phyloP scores from a whole-genome alignment of 2,329 filamentous ascomycete species.

The Trichoderma pleuroti region DNA sequence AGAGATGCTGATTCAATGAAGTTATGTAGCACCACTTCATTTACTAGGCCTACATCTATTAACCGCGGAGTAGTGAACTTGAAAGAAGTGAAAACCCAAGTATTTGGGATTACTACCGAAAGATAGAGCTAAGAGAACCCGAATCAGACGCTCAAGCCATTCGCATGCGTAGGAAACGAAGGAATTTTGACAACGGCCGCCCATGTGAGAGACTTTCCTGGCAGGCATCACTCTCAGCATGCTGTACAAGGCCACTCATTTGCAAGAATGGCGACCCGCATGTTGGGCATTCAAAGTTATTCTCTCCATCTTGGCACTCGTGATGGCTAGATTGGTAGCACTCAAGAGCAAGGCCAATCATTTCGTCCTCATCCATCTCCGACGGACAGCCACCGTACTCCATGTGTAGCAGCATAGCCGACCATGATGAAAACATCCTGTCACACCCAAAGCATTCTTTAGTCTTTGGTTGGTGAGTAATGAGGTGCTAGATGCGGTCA shows the following conservation, averaged over 20 bases:
- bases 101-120: background rate
- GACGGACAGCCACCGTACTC: background rate
- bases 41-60: background rate
- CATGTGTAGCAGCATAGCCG: background rate
- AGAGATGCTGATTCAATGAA: too few species aligned
- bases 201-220: background rate
- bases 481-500: background rate
- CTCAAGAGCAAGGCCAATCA: background rate
- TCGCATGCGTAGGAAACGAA: background rate
- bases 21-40: background rate
- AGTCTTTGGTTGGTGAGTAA: background rate
- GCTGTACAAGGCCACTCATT: background rate
- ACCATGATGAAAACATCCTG: background rate
- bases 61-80: fast-evolving
- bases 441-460: background rate
- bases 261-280: background rate
- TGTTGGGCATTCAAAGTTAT: background rate
- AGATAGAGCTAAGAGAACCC: background rate
- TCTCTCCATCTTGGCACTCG: background rate
- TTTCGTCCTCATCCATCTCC: background rate
- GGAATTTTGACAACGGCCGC: background rate
- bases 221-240: background rate
- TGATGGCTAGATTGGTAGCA: background rate
- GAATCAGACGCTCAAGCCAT: background rate
- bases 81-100: background rate